Percentiles rank a stretch among this genome's conserved stretches.
phyloP scores from a whole-genome alignment of 2,329 filamentous ascomycete species.

The Neoarthrinium moseri region DNA sequence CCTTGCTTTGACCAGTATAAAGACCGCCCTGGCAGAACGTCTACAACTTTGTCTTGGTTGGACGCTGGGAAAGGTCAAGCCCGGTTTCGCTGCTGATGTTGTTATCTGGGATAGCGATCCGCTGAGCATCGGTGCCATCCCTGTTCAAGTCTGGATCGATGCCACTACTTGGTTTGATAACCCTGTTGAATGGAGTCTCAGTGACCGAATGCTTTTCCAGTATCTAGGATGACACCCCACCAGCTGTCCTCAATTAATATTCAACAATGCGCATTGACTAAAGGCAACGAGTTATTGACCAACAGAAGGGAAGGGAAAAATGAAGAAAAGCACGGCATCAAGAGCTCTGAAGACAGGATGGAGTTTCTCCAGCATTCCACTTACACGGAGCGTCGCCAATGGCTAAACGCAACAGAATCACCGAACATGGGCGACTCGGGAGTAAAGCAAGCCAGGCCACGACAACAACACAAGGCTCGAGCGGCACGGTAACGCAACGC shows the following conservation, averaged over 20 bases:
- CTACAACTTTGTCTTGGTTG: too few species aligned
- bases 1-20: too few species aligned
- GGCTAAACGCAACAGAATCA: conserved; percentile 5
- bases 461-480: conserved; percentile 17
- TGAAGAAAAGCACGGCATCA: neutral
- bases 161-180: conserved; percentile 59
- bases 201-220: too few species aligned
- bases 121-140: conserved; percentile 56
- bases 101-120: conserved; percentile 65
- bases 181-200: conserved; percentile 3
- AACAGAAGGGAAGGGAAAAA: conserved; percentile 5
- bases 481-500: conserved; percentile 22
- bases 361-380: conserved; percentile 1
- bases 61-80: too few species aligned
- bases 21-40: too few species aligned
- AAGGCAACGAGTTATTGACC: conserved; percentile 2
- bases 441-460: conserved; percentile 29
- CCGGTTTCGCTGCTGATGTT: conserved; percentile 60
- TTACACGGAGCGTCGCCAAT: conserved; percentile 3
- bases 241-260: conserved; percentile 11
- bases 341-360: neutral
- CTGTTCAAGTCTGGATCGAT: conserved; percentile 64
- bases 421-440: conserved; percentile 6
- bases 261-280: conserved; percentile 6
- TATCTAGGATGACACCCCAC: conserved; percentile 9